Evolutionary conservation across 345 rosid genomes (phyloP).

Genomic region (Bruguiera gymnorhiza): DNA sequence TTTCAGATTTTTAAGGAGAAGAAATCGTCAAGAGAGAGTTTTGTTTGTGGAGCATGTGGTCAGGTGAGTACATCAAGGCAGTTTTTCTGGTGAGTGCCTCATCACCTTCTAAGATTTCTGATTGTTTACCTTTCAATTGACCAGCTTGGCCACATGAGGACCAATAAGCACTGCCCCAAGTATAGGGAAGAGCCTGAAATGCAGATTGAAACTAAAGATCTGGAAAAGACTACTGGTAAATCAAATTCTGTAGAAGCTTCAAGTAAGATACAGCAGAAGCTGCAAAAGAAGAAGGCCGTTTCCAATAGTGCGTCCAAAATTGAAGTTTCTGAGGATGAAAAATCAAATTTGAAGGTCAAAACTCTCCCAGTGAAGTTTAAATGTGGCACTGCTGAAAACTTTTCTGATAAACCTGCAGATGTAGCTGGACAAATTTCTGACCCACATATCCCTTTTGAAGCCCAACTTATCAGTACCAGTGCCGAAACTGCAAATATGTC

Average conservation of each 20-base stretch:
- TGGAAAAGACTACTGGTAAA: conserved; percentile 57
- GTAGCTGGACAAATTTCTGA: conserved; percentile 53
- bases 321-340: conserved; percentile 60
- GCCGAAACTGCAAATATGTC: conserved; percentile 51
- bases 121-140: conserved; percentile 18
- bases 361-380: conserved; percentile 69
- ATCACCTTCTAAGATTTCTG: conserved; percentile 4
- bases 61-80: conserved; percentile 49
- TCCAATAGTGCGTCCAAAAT: conserved; percentile 45
- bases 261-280: conserved; percentile 52
- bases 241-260: conserved; percentile 48
- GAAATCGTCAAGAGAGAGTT: conserved; percentile 92
- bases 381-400: conserved; percentile 53
- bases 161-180: conserved; percentile 95
- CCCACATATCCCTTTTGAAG: conserved; percentile 40
- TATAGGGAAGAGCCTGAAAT: conserved; percentile 78
- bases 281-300: conserved; percentile 52
- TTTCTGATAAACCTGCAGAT: conserved; percentile 46
- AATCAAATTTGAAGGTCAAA: conserved; percentile 47
- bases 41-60: conserved; percentile 95
- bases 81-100: not conserved
- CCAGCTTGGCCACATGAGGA: conserved; percentile 99
- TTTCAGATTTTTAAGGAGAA: conserved; percentile 77
- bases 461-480: conserved; percentile 18
- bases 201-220: conserved; percentile 46